These are phyloP conservation scores for Acanthamoeba castellanii DNA, from an alignment of 208 protist genomes.

Conservation along the genomic window DNA sequence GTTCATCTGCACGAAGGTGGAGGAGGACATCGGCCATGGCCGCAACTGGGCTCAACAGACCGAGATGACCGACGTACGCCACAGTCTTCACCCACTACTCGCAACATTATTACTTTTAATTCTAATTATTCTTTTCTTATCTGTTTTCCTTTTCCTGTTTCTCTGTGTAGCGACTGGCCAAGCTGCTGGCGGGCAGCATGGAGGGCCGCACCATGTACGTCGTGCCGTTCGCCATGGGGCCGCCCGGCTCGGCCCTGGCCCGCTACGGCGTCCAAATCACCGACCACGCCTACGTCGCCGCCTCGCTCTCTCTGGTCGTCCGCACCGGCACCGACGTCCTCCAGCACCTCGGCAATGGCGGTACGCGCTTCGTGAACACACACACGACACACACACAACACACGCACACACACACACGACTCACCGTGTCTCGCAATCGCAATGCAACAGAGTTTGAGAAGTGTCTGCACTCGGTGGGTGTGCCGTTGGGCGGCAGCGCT, in stretches of 20 bases:
- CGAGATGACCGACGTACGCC: conserved; percentile 71
- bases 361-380: not conserved
- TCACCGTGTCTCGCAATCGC: conserved; percentile 76
- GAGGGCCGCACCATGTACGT: conserved; percentile 90
- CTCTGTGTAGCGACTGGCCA: conserved; percentile 85
- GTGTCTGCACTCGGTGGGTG: conserved; percentile 87
- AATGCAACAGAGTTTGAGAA: not conserved
- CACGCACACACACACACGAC: not conserved
- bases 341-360: conserved; percentile 14
- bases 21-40: conserved; percentile 57
- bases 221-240: conserved; percentile 91
- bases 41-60: not conserved
- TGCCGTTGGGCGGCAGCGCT: conserved; percentile 78
- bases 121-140: not conserved
- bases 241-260: conserved; percentile 82
- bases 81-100: not conserved
- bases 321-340: conserved; percentile 80
- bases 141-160: no score
- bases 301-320: conserved; percentile 83
- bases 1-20: conserved; percentile 85
- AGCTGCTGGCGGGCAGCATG: conserved; percentile 87
- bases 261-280: conserved; percentile 89
- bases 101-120: not conserved
- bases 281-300: conserved; percentile 88
- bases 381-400: no score